phyloP scores from a whole-genome alignment of 2,329 filamentous ascomycete genomes.

The Aspergillus novoparasiticus region DNA sequence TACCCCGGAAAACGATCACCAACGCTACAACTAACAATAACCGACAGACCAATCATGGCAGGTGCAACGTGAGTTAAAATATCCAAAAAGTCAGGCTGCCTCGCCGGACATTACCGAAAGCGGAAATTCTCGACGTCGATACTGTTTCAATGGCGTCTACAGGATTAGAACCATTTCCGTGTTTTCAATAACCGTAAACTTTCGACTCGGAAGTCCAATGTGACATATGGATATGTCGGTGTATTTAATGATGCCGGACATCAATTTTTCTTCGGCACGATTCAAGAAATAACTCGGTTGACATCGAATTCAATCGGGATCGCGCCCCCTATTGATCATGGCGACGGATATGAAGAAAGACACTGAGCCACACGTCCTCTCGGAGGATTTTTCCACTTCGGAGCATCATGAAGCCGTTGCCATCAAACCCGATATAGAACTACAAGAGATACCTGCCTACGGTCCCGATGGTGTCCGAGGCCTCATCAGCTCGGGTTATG shows the following conservation, averaged over 20 bases:
- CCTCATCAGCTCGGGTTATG: conserved; percentile 40
- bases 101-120: neutral
- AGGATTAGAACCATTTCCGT: neutral
- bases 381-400: neutral
- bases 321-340: neutral
- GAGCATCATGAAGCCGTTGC: neutral
- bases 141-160: neutral
- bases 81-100: neutral
- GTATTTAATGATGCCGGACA: neutral
- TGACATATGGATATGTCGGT: neutral
- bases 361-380: neutral
- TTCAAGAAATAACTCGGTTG: neutral
- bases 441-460: conserved; percentile 20
- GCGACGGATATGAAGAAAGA: neutral
- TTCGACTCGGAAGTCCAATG: neutral
- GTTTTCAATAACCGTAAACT: neutral
- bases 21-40: neutral
- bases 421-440: neutral
- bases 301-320: neutral
- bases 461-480: conserved; percentile 33
- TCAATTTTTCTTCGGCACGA: neutral
- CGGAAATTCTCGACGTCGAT: neutral
- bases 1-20: neutral
- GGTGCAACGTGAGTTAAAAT: neutral
- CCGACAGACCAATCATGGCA: neutral